Evolutionary conservation across 2,329 filamentous ascomycete species (phyloP), one percentile per base, ranked within the genome.

Genomic region (Stagonosporopsis tanaceti): DNA sequence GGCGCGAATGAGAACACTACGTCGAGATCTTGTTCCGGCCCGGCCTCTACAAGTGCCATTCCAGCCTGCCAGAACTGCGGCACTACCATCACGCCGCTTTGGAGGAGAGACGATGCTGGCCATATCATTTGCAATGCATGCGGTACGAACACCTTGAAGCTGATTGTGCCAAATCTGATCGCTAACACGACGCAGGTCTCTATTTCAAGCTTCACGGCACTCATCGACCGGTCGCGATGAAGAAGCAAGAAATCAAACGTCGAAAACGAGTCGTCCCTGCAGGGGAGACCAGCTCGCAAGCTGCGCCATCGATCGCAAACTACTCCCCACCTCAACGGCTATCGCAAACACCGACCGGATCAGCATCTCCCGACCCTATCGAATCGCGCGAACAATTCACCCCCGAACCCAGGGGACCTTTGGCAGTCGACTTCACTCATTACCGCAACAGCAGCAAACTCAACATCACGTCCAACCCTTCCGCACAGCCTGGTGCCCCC

Each of bases 41-140:
- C 64, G 22, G 37, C 57, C 20, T 64, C 69, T 32, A 78, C 63
- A 73, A 83, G 74, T 20, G 86, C 92, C 24, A 87, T 97, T 22
- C 93, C 96, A 63, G 93, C 95, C 12, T 99, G 95, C 67, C 93
- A 98, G 74, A 99, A 99, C 71, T 99, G 95, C 76, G 91, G 89
- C 28, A 99, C 95, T 12, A 98, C 95, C 0, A 94, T 98, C 53
- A 99, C 95, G 39, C 95, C 95, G 14, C 82, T 99, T 14, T 99
- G 95, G 95, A 86, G 95, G 71, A 86, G 95, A 69, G 95, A 98
- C 73, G 94, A 97, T 76, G 89, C 89, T 66, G 95, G 95, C 1
- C 93, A 97, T 78, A 96, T 94, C 5, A 99, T 99, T 63, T 99
- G 95, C 81, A 99, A 99, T 77, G 95, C 95, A 48, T 99, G 95